phyloP scores from a whole-genome alignment of 2,329 filamentous ascomycete genomes.

The Rhynchosporium agropyri region DNA sequence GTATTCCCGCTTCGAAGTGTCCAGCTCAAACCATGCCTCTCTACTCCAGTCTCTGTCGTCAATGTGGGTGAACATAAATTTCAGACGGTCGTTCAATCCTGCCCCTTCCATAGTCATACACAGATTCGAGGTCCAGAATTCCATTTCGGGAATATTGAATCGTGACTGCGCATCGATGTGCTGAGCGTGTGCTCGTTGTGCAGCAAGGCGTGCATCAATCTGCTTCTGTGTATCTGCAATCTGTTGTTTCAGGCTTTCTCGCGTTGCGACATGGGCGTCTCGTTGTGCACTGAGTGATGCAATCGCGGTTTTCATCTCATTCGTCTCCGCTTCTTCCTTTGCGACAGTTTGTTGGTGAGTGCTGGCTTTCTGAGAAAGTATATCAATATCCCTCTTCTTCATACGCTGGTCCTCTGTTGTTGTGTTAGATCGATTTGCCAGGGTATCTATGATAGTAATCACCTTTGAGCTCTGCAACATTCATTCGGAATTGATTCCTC shows the following conservation, averaged over 20 bases:
- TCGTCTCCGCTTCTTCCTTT: conserved; percentile 75
- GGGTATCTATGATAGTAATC: conserved; percentile 35
- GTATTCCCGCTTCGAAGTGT: conserved; percentile 80
- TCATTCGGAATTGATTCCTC: conserved; percentile 90
- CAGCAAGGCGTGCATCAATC: conserved; percentile 70
- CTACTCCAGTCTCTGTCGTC: conserved; percentile 85
- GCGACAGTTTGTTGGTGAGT: conserved; percentile 74
- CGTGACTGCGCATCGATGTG: conserved; percentile 81
- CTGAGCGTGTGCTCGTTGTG: conserved; percentile 70
- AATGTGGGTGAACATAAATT: conserved; percentile 87
- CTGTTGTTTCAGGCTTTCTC: conserved; percentile 61
- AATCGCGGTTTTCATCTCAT: conserved; percentile 71
- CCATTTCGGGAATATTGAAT: conserved; percentile 89
- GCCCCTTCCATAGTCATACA: conserved; percentile 89
- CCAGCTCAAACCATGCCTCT: conserved; percentile 92
- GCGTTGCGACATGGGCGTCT: conserved; percentile 59
- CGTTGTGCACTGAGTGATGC: conserved; percentile 60
- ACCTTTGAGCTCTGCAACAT: conserved; percentile 89
- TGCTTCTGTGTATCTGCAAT: conserved; percentile 69
- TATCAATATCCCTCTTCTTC: conserved; percentile 85
- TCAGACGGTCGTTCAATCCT: conserved; percentile 79
- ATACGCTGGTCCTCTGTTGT: conserved; percentile 85
- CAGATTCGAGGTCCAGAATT: conserved; percentile 93
- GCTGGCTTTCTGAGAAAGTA: conserved; percentile 70
- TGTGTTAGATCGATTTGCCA: conserved; percentile 23